A percentile compares a stretch with the other conserved stretches of the same genome.
Evolutionary conservation across 2,329 filamentous ascomycete genomes (phyloP).

Genomic region (Harringtonia lauricola): DNA sequence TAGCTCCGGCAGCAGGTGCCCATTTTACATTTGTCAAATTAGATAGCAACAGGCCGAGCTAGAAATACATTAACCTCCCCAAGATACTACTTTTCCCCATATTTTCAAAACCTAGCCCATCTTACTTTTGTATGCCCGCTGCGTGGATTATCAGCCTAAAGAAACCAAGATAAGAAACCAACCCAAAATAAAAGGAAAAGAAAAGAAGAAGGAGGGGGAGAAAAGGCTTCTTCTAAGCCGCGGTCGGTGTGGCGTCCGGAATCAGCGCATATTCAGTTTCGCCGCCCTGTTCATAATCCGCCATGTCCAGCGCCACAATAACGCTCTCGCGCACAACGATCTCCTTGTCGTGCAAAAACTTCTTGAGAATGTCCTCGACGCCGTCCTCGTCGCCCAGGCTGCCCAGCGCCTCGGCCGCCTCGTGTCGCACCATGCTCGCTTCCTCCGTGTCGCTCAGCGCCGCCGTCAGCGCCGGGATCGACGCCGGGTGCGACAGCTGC

Average conservation of each 20-base stretch:
- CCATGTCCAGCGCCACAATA: constrained; percentile 94
- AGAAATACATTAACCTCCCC: too few relatives aligned
- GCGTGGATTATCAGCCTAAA: constrained; percentile 3
- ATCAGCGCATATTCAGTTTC: constrained; percentile 88
- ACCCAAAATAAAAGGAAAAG: background rate
- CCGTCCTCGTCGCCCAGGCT: constrained; percentile 89
- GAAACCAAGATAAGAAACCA: background rate
- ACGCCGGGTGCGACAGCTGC: constrained; percentile 91
- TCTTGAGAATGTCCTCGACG: constrained; percentile 74
- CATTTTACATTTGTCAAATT: too few relatives aligned
- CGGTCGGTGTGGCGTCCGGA: constrained; percentile 41
- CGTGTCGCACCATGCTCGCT: constrained; percentile 92
- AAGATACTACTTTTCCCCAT: background rate
- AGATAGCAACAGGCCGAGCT: too few relatives aligned
- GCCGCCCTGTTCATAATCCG: constrained; percentile 84
- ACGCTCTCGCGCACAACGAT: constrained; percentile 91
- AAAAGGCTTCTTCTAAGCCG: background rate
- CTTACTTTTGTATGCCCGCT: constrained; percentile 1
- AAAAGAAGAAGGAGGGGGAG: background rate
- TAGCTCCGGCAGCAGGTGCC: too few relatives aligned
- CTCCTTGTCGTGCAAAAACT: constrained; percentile 82
- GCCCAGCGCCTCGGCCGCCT: constrained; percentile 91
- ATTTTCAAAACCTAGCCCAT: background rate
- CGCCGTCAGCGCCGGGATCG: constrained; percentile 76
- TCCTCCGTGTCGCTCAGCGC: constrained; percentile 71